Percentiles rank a stretch among this genome's conserved stretches.
phyloP scores from a whole-genome alignment of 345 rosid genomes.

The Cardamine resedifolia region DNA sequence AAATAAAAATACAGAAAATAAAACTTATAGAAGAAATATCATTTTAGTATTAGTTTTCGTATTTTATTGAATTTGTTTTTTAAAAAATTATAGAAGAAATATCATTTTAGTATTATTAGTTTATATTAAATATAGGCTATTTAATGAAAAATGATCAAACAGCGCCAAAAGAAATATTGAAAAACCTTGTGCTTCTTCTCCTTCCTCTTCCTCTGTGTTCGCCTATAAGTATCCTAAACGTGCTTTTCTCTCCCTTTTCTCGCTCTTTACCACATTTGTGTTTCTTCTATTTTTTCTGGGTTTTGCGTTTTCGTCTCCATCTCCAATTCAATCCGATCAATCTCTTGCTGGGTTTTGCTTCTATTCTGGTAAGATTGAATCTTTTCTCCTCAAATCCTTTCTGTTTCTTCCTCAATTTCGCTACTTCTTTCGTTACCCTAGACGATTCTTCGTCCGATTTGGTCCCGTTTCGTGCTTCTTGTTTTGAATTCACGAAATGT shows the following conservation, averaged over 20 bases:
- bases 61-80: no score
- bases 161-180: neutral
- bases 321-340: neutral
- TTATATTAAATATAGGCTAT: no score
- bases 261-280: neutral
- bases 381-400: neutral
- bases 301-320: neutral
- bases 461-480: neutral
- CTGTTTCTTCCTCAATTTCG: neutral
- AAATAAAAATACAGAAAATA: no score
- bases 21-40: no score
- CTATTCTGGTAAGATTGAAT: neutral
- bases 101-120: no score
- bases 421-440: neutral
- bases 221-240: neutral
- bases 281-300: neutral
- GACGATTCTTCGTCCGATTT: no score
- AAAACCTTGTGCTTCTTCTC: neutral
- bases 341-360: slow-evolving; percentile 21
- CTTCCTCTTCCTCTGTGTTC: neutral
- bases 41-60: no score
- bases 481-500: neutral
- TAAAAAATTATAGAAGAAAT: no score
- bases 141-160: no score
- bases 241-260: neutral